These are phyloP conservation scores for Medicago lupulina DNA, from an alignment of 306 rosid species.

Conservation along the genomic window DNA sequence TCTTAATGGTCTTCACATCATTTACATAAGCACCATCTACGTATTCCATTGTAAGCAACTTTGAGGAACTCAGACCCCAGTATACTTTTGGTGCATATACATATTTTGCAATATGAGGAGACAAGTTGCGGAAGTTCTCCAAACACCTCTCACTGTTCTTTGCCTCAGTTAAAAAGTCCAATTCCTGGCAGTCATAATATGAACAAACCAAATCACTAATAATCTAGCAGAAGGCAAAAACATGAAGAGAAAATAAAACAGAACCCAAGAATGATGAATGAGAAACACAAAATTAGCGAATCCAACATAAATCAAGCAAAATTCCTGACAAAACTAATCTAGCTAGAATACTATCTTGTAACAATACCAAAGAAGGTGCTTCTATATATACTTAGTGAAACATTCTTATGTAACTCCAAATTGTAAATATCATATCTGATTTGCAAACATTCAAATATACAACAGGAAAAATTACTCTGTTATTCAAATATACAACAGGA, in stretches of 20 bases:
- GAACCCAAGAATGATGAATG: constrained; percentile 34
- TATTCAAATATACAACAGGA: too few relatives aligned
- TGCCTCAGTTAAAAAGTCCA: constrained; percentile 84
- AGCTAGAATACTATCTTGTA: too few relatives aligned
- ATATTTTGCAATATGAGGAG: constrained; percentile 88
- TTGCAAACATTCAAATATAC: neutral
- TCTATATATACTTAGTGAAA: constrained; percentile 1
- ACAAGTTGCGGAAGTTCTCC: constrained; percentile 79
- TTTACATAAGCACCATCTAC: constrained; percentile 84
- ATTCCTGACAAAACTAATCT: too few relatives aligned
- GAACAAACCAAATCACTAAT: constrained; percentile 40
- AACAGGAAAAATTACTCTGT: neutral
- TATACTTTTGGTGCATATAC: constrained; percentile 86
- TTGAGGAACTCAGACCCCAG: constrained; percentile 87
- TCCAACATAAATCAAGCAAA: constrained; percentile 26
- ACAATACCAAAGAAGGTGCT: neutral
- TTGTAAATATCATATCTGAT: constrained; percentile 23
- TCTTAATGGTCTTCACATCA: constrained; percentile 70
- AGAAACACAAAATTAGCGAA: constrained; percentile 30
- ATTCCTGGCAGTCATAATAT: constrained; percentile 68
- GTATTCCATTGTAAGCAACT: constrained; percentile 93
- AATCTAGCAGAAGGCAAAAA: constrained; percentile 11
- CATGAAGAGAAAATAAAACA: constrained; percentile 22
- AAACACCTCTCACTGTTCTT: constrained; percentile 90
- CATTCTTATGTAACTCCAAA: constrained; percentile 7